These are phyloP conservation scores for Oemleria cerasiformis DNA, from an alignment of 306 rosid species.

Conservation along the genomic window DNA sequence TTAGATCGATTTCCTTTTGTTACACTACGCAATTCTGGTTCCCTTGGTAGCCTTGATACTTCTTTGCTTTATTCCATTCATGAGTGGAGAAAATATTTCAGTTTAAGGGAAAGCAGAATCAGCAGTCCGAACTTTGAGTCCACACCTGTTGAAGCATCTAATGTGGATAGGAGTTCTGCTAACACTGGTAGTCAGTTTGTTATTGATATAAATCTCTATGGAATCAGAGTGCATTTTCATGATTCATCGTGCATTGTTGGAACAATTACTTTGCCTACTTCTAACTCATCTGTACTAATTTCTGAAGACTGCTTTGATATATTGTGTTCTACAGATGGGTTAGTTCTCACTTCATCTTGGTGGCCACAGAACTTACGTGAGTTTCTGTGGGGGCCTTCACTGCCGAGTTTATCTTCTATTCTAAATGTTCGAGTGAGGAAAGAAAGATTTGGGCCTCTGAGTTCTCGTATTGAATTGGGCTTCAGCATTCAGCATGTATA, in stretches of 20 bases:
- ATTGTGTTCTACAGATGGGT: conserved; percentile 67
- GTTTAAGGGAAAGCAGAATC: conserved; percentile 47
- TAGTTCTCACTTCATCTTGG: conserved; percentile 70
- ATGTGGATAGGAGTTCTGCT: conserved; percentile 36
- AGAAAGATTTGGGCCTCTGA: conserved; percentile 30
- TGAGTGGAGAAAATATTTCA: conserved; percentile 76
- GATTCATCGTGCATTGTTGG: conserved; percentile 81
- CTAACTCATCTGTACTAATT: conserved; percentile 50
- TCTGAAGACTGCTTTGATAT: conserved; percentile 56
- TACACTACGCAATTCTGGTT: conserved; percentile 56
- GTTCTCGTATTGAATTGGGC: conserved; percentile 56
- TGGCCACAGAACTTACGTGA: conserved; percentile 51
- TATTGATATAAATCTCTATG: conserved; percentile 49
- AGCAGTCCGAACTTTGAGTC: conserved; percentile 32
- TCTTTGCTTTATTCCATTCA: conserved; percentile 42
- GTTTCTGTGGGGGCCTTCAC: conserved; percentile 80
- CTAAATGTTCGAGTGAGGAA: conserved; percentile 68
- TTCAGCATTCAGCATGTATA: conserved; percentile 75
- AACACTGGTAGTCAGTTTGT: conserved; percentile 29
- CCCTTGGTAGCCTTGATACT: conserved; percentile 60
- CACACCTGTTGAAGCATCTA: conserved; percentile 27
- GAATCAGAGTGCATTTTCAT: conserved; percentile 72
- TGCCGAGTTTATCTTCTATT: conserved; percentile 64
- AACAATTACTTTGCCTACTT: conserved; percentile 51
- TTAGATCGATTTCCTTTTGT: conserved; percentile 71